Percentiles rank a stretch among this genome's conserved stretches.
phyloP scores from a whole-genome alignment of 805 yeast genomes.

The Cyberlindnera saturnus region DNA sequence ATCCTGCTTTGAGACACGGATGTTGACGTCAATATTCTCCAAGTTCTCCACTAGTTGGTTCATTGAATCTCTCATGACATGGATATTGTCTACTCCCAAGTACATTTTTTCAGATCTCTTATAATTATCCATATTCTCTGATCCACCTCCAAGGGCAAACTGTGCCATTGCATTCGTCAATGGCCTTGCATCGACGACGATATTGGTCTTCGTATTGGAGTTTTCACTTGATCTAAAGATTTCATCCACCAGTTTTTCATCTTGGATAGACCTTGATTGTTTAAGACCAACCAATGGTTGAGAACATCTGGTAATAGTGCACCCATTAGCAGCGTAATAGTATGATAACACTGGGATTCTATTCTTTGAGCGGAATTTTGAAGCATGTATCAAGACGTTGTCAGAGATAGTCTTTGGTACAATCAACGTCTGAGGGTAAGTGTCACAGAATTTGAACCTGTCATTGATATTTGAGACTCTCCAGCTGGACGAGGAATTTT shows the following conservation, averaged over 20 bases:
- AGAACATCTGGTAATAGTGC: constrained; percentile 81
- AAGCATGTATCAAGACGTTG: constrained; percentile 74
- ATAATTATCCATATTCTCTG: constrained; percentile 88
- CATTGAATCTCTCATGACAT: constrained; percentile 86
- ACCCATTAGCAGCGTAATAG: constrained; percentile 59
- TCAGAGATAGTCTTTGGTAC: constrained; percentile 81
- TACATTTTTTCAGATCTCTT: constrained; percentile 64
- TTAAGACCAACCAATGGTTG: constrained; percentile 92
- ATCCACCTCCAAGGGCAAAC: constrained; percentile 96
- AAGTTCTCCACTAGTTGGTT: constrained; percentile 35
- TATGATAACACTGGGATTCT: constrained; percentile 82
- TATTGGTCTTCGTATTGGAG: constrained; percentile 42
- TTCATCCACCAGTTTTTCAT: constrained; percentile 74
- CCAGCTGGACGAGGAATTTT: constrained; percentile 42
- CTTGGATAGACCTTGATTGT: constrained; percentile 84
- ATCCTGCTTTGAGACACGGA: constrained; percentile 57
- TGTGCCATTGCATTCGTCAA: constrained; percentile 94
- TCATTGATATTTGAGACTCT: constrained; percentile 59
- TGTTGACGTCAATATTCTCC: constrained; percentile 36
- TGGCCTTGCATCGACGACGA: constrained; percentile 90
- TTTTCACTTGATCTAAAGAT: constrained; percentile 55
- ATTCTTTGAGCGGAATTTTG: constrained; percentile 77
- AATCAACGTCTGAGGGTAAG: constrained; percentile 65
- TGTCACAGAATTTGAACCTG: constrained; percentile 59
- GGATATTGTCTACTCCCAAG: constrained; percentile 90